These are phyloP conservation scores for Calonectria leucothoes DNA, from an alignment of 2,329 filamentous ascomycete species.

Conservation along the genomic window DNA sequence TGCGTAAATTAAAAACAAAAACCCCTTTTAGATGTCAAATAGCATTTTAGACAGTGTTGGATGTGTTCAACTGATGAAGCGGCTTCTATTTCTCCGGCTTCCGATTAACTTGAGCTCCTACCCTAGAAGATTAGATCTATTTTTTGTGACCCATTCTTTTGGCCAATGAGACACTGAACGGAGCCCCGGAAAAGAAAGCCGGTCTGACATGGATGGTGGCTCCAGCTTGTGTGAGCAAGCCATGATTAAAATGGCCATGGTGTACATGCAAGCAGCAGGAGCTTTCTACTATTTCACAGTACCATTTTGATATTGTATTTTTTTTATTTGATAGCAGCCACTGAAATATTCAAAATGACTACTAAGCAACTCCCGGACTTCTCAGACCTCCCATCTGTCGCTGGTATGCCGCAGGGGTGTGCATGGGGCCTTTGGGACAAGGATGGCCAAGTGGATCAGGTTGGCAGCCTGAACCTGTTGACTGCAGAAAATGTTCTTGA, in stretches of 20 bases:
- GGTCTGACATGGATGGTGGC: neutral
- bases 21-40: neutral
- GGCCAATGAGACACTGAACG: neutral
- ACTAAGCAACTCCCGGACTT: slow-evolving; percentile 52
- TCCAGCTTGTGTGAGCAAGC: too few relatives aligned
- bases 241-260: neutral
- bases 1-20: too few relatives aligned
- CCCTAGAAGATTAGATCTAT: neutral
- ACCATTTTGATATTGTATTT: neutral
- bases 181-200: neutral
- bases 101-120: neutral
- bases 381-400: slow-evolving; percentile 53
- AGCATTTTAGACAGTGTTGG: neutral
- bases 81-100: neutral
- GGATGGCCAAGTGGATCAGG: slow-evolving; percentile 59
- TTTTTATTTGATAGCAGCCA: neutral
- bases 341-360: neutral
- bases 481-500: slow-evolving; percentile 54
- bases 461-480: slow-evolving; percentile 65
- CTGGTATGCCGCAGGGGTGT: slow-evolving; percentile 59
- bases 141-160: too few relatives aligned
- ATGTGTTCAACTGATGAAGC: neutral
- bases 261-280: neutral
- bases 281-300: neutral
- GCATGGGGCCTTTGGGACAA: slow-evolving; percentile 63